phyloP scores from a whole-genome alignment of 768 basidiomycete genomes.

The Pleurotus sapidus region DNA sequence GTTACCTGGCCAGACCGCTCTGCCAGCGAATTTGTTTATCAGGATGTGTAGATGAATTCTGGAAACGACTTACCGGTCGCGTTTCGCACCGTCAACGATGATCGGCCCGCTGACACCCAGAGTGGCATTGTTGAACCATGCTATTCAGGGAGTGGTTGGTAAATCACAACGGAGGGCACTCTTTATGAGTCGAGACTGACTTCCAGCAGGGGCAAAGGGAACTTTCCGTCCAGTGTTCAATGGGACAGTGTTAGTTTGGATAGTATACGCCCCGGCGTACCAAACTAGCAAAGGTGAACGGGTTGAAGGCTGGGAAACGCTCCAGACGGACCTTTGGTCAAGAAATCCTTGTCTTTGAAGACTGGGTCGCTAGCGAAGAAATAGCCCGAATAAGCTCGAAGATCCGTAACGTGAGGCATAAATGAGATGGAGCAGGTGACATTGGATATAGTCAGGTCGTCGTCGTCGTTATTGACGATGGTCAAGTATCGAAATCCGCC shows the following conservation, averaged over 20 bases:
- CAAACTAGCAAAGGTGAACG: conserved; percentile 33
- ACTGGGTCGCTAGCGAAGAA: conserved; percentile 44
- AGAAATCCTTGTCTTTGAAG: conserved; percentile 42
- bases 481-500: conserved; percentile 57
- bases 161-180: not conserved
- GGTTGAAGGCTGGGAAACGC: not conserved
- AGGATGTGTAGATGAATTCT: too few species aligned
- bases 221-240: conserved; percentile 48
- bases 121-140: conserved; percentile 53
- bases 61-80: conserved; percentile 39
- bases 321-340: conserved; percentile 41
- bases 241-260: conserved; percentile 54
- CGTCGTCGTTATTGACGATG: conserved; percentile 33
- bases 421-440: conserved; percentile 50
- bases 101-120: conserved; percentile 57
- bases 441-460: conserved; percentile 40
- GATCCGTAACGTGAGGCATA: conserved; percentile 47
- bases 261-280: conserved; percentile 62
- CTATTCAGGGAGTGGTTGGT: conserved; percentile 17
- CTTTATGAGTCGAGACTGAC: conserved; percentile 19
- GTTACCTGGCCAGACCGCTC: conserved; percentile 57
- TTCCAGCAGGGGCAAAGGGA: conserved; percentile 42
- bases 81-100: conserved; percentile 60
- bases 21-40: conserved; percentile 11
- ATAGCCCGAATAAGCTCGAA: conserved; percentile 50